phyloP scores from a whole-genome alignment of 75 land plant genomes.

The Gnetum montanum region DNA sequence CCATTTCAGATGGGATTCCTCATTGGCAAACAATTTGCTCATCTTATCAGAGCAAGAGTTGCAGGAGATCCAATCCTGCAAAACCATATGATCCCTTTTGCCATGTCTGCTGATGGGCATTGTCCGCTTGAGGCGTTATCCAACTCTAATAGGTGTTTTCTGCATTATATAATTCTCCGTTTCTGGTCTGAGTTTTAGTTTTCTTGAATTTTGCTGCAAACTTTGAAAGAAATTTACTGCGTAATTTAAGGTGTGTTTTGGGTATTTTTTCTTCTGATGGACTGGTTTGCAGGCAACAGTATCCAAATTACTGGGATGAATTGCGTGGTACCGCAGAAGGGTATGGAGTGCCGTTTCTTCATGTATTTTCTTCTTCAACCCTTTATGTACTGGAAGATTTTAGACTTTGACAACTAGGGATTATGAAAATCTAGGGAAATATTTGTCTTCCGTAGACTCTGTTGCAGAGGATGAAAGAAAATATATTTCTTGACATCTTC shows the following conservation, averaged over 20 bases:
- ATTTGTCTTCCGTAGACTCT: too few relatives aligned
- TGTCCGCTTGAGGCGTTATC: constrained; percentile 37
- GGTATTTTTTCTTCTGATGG: constrained; percentile 1
- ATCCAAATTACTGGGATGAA: constrained; percentile 71
- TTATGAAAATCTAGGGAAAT: too few relatives aligned
- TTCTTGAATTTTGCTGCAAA: too few relatives aligned
- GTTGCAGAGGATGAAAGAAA: too few relatives aligned
- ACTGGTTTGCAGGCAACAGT: constrained; percentile 40
- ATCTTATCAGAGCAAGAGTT: constrained; percentile 49
- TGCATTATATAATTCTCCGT: too few relatives aligned
- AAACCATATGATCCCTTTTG: constrained; percentile 73
- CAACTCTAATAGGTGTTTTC: constrained; percentile 32
- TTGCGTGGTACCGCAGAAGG: constrained; percentile 76
- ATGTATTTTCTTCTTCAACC: constrained; percentile 28
- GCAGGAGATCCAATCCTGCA: constrained; percentile 55
- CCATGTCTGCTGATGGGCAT: constrained; percentile 28
- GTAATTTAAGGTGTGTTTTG: background rate
- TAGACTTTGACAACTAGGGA: too few relatives aligned
- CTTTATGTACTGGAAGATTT: too few relatives aligned
- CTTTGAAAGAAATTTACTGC: background rate
- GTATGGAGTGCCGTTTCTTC: constrained; percentile 59
- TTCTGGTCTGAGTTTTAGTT: too few relatives aligned
- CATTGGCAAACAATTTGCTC: constrained; percentile 56
- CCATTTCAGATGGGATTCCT: constrained; percentile 47
- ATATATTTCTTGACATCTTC: too few relatives aligned